A percentile compares a stretch with the other conserved stretches of the same genome.
These are phyloP conservation scores for Blastosporella zonata DNA, from an alignment of 1,284 basidiomycete species.

Conservation along the genomic window DNA sequence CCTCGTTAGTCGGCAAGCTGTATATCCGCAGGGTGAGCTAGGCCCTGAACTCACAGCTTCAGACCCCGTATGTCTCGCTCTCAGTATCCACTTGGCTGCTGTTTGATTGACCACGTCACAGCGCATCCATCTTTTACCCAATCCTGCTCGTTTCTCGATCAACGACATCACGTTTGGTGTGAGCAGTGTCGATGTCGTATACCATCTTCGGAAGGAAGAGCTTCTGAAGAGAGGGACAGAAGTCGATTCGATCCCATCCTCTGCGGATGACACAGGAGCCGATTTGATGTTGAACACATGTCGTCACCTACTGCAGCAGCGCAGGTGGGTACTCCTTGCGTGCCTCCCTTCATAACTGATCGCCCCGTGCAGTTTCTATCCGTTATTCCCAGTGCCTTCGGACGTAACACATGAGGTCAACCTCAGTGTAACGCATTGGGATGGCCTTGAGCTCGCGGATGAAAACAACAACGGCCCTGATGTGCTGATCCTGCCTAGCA, in stretches of 20 bases:
- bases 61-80: constrained; percentile 43
- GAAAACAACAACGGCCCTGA: constrained; percentile 62
- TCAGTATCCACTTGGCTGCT: constrained; percentile 6
- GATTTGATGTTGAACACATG: constrained; percentile 81
- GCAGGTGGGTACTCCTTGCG: constrained; percentile 54
- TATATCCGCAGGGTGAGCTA: constrained; percentile 86
- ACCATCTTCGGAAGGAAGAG: constrained; percentile 87
- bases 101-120: constrained; percentile 28
- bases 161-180: constrained; percentile 82
- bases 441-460: constrained; percentile 45
- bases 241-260: constrained; percentile 47
- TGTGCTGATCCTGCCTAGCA: constrained; percentile 81
- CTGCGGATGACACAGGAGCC: constrained; percentile 44
- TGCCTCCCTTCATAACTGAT: constrained; percentile 6
- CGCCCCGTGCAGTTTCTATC: constrained; percentile 74
- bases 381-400: constrained; percentile 84
- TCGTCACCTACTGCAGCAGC: constrained; percentile 81
- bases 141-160: constrained; percentile 82
- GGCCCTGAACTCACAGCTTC: constrained; percentile 36
- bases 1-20: constrained; percentile 74
- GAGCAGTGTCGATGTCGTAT: constrained; percentile 83
- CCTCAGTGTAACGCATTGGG: constrained; percentile 79
- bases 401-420: constrained; percentile 78
- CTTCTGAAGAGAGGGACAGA: constrained; percentile 71
- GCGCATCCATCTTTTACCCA: constrained; percentile 81